A percentile compares a stretch with the other conserved stretches of the same genome.
phyloP scores from a whole-genome alignment of 208 protist species.

The Tritrichomonas musculus region DNA sequence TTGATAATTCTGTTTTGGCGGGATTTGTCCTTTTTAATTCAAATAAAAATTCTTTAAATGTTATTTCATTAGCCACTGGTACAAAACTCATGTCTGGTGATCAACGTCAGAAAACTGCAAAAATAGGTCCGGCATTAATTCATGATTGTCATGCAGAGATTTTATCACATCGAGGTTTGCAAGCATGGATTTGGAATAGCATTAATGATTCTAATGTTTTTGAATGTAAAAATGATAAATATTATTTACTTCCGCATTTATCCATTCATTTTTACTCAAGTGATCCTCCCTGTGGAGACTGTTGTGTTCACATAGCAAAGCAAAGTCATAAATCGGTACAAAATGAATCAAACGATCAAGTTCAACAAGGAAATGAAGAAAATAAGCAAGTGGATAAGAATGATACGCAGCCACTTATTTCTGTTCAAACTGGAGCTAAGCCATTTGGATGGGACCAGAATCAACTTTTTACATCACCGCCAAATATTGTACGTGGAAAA shows the following conservation, averaged over 20 bases:
- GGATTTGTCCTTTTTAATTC: neutral
- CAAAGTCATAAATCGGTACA: no score
- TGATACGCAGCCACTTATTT: neutral
- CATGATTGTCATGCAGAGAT: conserved; percentile 32
- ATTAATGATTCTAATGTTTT: neutral
- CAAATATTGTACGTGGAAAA: conserved; percentile 14
- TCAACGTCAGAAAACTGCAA: neutral
- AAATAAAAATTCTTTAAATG: neutral
- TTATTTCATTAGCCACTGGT: neutral
- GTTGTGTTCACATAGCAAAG: neutral
- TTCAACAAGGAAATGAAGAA: no score
- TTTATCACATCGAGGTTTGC: neutral
- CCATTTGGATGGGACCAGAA: conserved; percentile 11
- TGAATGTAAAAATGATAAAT: neutral
- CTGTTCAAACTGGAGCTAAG: neutral
- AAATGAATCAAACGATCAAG: no score
- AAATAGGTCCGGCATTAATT: neutral
- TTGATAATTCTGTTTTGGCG: conserved; percentile 7
- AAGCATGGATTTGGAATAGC: conserved; percentile 7
- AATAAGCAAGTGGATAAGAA: neutral
- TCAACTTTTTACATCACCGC: neutral
- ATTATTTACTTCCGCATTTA: neutral
- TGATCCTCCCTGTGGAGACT: neutral
- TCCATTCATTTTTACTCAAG: conserved; percentile 11
- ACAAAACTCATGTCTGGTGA: conserved; percentile 33